Conservation (phyloP, 2,329 filamentous ascomycete genomes). For the Fusarium liriodendri region DNA sequence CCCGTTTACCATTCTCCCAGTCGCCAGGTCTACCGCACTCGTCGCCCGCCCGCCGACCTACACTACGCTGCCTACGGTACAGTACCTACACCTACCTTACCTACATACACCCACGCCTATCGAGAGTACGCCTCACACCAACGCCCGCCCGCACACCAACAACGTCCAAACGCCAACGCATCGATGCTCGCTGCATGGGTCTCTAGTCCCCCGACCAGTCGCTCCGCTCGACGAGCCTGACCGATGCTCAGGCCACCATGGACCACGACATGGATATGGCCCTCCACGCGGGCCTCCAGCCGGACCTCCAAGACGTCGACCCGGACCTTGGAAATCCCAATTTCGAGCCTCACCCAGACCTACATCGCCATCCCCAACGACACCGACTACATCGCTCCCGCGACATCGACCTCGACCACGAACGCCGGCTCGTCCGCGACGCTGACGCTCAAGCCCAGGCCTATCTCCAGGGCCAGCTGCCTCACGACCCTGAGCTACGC, state of each 20-base stretch:
- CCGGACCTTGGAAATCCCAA: constrained; percentile 35
- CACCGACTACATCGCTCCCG: constrained; percentile 44
- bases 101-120: constrained; percentile 36
- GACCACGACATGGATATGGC: constrained; percentile 53
- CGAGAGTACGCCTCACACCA: constrained; percentile 36
- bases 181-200: constrained; percentile 61
- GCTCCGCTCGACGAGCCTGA: constrained; percentile 56
- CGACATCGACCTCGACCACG: constrained; percentile 45
- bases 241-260: constrained; percentile 61
- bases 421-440: constrained; percentile 38
- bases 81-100: not conserved
- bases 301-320: constrained; percentile 41
- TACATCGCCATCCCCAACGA: constrained; percentile 45
- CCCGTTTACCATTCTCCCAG: constrained; percentile 22
- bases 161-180: constrained; percentile 55
- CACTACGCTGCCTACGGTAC: constrained; percentile 15
- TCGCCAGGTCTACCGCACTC: constrained; percentile 13
- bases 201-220: constrained; percentile 55
- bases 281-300: constrained; percentile 45
- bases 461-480: constrained; percentile 41
- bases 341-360: constrained; percentile 39
- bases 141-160: constrained; percentile 53
- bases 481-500: constrained; percentile 25
- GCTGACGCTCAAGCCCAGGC: constrained; percentile 19
- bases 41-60: not conserved